Evolutionary conservation across 331 rosid species (phyloP), one percentile per base, ranked within the genome.

Genomic region (Acacia concinna): DNA sequence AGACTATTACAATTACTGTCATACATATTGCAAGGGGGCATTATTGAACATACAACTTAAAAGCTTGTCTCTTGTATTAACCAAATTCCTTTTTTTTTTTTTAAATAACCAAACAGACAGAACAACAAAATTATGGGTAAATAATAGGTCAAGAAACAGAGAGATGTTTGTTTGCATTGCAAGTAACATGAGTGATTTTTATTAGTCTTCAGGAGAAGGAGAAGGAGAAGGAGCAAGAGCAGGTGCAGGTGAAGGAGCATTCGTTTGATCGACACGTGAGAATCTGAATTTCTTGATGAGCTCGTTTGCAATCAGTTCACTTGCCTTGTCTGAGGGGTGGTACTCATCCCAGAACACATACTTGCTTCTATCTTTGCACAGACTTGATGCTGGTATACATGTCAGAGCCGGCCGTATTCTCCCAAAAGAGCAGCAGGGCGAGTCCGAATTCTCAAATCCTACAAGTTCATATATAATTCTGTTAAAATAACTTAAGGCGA

Each of bases 331-430:
- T 0, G 97, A 74, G 4, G 99, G 99, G 83, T 96, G 99, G 62
- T 96, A 96, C 75, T 96, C 98, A 72, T 96, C 99, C 99, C 98
- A 96, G 74, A 93, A 93, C 68, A 93, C 92, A 51, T 93, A 93
- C 67, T 93, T 96, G 86, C 99, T 96, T 88, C 99, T 91, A 63
- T 91, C 98, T 78, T 76, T 81, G 83, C 99, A 96, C 81, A 93
- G 54, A 31, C 71, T 81, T 60, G 99, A 93, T 46, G 94, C 97
- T 2, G 98, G 99, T 9, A 89, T 28, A 49, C 97, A 91, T 46
- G 99, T 96, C 0, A 96, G 89, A 14, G 99, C 93, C 0, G 97
- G 99, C 69, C 98, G 57, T 18, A 93, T 96, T 27, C 49, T 90
- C 74, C 96, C 91, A 40, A 93, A 93, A 12, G 99, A 90, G 83